Evolutionary conservation across 148 eudicot genomes (phyloP).

Genomic region (Bassia scoparia): DNA sequence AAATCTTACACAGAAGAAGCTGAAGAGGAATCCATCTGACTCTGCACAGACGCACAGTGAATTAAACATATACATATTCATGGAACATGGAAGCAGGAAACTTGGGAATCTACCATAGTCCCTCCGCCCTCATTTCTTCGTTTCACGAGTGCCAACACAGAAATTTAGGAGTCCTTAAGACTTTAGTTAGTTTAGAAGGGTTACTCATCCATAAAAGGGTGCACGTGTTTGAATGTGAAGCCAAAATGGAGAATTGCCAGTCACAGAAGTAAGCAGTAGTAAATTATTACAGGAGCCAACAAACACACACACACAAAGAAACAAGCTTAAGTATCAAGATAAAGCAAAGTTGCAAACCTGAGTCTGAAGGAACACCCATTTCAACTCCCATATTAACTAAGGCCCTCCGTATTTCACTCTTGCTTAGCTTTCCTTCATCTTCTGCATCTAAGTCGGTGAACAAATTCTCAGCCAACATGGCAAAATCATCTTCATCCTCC

Average conservation of each 20-base stretch:
- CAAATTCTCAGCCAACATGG: constrained; percentile 69
- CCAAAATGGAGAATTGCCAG: no score
- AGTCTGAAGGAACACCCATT: constrained; percentile 66
- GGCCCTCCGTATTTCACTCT: constrained; percentile 51
- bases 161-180: no score
- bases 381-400: constrained; percentile 62
- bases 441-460: constrained; percentile 61
- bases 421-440: constrained; percentile 62
- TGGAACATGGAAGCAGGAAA: not conserved
- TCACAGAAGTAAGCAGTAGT: no score
- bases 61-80: not conserved
- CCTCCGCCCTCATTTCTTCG: not conserved
- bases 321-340: not conserved
- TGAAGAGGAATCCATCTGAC: no score
- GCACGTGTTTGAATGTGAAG: no score
- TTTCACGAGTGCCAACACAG: no score
- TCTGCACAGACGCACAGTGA: no score
- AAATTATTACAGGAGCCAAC: not conserved
- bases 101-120: not conserved
- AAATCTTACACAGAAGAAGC: not conserved
- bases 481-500: constrained; percentile 78
- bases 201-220: no score
- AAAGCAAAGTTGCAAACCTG: constrained; percentile 40
- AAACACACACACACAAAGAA: not conserved
- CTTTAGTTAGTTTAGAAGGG: no score